phyloP scores from a whole-genome alignment of 352 stramenopile species.

The Hyaloperonospora arabidopsidis region DNA sequence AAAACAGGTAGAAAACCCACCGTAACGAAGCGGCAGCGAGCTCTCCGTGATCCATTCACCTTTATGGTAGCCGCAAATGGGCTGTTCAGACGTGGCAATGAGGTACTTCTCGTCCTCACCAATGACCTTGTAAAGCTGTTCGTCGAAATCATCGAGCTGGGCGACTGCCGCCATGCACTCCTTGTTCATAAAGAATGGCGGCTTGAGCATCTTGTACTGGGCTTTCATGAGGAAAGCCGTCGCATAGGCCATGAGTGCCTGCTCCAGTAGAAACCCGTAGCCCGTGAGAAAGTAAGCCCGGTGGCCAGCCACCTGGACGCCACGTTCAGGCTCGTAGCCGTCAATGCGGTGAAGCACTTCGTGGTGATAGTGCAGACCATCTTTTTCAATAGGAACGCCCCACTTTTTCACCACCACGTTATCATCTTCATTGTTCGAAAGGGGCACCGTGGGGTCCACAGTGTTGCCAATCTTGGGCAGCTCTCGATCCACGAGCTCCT shows the following conservation, averaged over 20 bases:
- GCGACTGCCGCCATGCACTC: slow-evolving; percentile 96
- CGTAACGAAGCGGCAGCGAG: slow-evolving; percentile 76
- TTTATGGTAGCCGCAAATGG: slow-evolving; percentile 97
- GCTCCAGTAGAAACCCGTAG: slow-evolving; percentile 96
- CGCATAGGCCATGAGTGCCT: slow-evolving; percentile 98
- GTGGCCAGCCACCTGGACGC: slow-evolving; percentile 93
- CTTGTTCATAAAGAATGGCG: slow-evolving; percentile 99
- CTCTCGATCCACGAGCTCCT: slow-evolving; percentile 65
- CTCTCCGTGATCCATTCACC: slow-evolving; percentile 86
- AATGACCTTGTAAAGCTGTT: slow-evolving; percentile 99
- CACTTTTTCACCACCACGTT: slow-evolving; percentile 90
- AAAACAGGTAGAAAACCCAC: slow-evolving; percentile 99
- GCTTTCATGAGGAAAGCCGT: slow-evolving; percentile 93
- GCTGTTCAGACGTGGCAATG: slow-evolving; percentile 99
- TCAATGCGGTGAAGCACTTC: slow-evolving; percentile 97
- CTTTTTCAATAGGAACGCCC: slow-evolving; percentile 55
- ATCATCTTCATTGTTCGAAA: slow-evolving; percentile 95
- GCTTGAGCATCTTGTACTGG: slow-evolving; percentile 97
- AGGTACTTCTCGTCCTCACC: slow-evolving; percentile 98
- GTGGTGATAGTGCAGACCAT: slow-evolving; percentile 90
- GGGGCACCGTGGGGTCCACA: slow-evolving; percentile 92
- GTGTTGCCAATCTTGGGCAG: slow-evolving; percentile 94
- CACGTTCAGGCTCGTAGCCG: slow-evolving; percentile 97
- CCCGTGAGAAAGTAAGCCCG: slow-evolving; percentile 99
- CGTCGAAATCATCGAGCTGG: slow-evolving; percentile 99